phyloP scores from a whole-genome alignment of 306 rosid species.

The Begonia masoniana region DNA sequence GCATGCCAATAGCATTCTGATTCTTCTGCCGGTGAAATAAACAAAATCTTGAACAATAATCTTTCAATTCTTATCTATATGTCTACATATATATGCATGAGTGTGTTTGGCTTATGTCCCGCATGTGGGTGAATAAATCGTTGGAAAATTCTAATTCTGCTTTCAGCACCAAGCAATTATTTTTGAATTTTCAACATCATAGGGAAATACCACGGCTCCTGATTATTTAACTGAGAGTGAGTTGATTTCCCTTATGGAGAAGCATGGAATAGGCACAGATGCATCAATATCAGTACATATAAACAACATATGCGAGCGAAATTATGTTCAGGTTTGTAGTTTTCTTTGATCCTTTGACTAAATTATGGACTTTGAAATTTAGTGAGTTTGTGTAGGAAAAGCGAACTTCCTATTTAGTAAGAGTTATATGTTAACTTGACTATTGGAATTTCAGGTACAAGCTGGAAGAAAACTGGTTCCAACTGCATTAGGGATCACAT shows the following conservation, averaged over 20 bases:
- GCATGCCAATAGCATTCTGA: no score
- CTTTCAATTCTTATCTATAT: no score
- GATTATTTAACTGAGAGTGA: conserved; percentile 92
- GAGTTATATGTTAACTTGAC: conserved; percentile 10
- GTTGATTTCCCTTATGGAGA: conserved; percentile 93
- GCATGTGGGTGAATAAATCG: no score
- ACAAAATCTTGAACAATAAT: no score
- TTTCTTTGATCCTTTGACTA: neutral
- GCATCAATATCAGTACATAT: conserved; percentile 93
- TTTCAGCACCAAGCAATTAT: neutral
- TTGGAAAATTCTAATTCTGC: neutral
- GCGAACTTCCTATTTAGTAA: neutral
- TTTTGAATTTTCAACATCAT: conserved; percentile 14
- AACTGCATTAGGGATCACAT: conserved; percentile 72
- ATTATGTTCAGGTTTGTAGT: conserved; percentile 75
- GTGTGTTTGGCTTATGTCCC: no score
- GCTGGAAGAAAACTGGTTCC: conserved; percentile 87
- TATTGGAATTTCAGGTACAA: conserved; percentile 61
- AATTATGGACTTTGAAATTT: neutral
- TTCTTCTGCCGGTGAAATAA: no score
- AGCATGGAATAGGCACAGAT: conserved; percentile 93
- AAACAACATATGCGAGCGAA: conserved; percentile 94
- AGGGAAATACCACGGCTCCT: conserved; percentile 82
- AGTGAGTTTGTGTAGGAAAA: neutral
- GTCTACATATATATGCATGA: no score